Conservation (phyloP, 192 early-diverging fungal genomes). For the Phycomyces nitens region DNA sequence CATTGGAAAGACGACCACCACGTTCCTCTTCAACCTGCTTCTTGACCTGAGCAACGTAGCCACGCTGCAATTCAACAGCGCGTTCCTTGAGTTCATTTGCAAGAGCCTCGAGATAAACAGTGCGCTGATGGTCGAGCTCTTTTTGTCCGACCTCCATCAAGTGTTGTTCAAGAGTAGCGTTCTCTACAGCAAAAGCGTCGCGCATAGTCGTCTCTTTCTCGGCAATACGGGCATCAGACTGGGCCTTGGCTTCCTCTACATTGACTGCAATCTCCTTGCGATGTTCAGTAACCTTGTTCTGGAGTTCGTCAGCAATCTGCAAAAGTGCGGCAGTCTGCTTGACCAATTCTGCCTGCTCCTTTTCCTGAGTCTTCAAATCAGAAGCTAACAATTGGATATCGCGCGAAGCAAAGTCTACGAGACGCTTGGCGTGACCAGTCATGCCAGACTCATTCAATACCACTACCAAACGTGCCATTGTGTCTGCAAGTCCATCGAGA, state of each 20-base stretch:
- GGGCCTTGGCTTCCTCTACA: conserved; percentile 44
- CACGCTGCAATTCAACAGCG: conserved; percentile 63
- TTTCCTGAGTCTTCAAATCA: conserved; percentile 8
- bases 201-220: conserved; percentile 46
- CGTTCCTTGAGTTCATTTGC: conserved; percentile 58
- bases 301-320: conserved; percentile 34
- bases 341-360: conserved; percentile 43
- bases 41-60: conserved; percentile 74
- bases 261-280: conserved; percentile 49
- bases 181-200: conserved; percentile 29
- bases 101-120: conserved; percentile 36
- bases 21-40: conserved; percentile 84
- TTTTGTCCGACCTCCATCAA: conserved; percentile 2
- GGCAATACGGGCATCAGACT: conserved; percentile 41
- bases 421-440: conserved; percentile 48
- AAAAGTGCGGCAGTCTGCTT: conserved; percentile 25
- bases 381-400: conserved; percentile 23
- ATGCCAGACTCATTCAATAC: conserved; percentile 31
- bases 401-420: conserved; percentile 57
- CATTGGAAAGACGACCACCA: conserved; percentile 78
- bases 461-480: conserved; percentile 26
- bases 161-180: conserved; percentile 5
- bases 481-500: conserved; percentile 24
- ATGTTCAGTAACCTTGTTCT: conserved; percentile 56
- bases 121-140: conserved; percentile 21